Percentiles rank a stretch among this genome's conserved stretches.
Conservation (phyloP, 352 stramenopile genomes). For the Globisporangium nunn region DNA sequence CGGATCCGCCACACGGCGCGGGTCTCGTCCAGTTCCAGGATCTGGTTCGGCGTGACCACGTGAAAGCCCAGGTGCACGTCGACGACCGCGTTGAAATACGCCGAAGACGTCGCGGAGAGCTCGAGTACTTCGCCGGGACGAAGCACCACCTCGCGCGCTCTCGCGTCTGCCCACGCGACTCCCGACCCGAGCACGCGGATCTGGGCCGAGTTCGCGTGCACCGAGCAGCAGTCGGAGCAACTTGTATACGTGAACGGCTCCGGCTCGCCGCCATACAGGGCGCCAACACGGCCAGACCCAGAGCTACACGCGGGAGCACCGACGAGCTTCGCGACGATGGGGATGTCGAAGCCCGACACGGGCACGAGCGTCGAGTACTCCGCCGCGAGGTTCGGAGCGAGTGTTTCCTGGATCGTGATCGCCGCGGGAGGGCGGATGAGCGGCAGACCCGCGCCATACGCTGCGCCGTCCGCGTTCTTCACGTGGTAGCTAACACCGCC, state of each 20-base stretch:
- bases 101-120: constrained; percentile 32
- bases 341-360: constrained; percentile 46
- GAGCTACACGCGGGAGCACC: constrained; percentile 52
- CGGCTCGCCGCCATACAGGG: constrained; percentile 38
- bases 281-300: constrained; percentile 38
- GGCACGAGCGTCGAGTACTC: constrained; percentile 32
- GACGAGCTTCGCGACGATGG: constrained; percentile 59
- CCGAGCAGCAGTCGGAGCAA: constrained; percentile 63
- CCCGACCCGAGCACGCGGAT: constrained; percentile 33
- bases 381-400: constrained; percentile 23
- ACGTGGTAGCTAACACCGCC: constrained; percentile 26
- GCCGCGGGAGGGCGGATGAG: constrained; percentile 25
- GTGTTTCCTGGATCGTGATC: constrained; percentile 15
- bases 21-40: constrained; percentile 38
- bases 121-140: constrained; percentile 41
- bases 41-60: constrained; percentile 59
- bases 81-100: constrained; percentile 49
- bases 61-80: constrained; percentile 74
- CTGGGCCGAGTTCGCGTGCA: constrained; percentile 42
- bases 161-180: constrained; percentile 25
- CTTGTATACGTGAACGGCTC: constrained; percentile 41
- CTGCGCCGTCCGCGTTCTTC: constrained; percentile 35
- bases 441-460: constrained; percentile 15
- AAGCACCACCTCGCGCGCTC: constrained; percentile 30
- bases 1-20: constrained; percentile 51